Conservation (phyloP, 2,329 filamentous ascomycete species). For the Trichoderma brevicompactum region DNA sequence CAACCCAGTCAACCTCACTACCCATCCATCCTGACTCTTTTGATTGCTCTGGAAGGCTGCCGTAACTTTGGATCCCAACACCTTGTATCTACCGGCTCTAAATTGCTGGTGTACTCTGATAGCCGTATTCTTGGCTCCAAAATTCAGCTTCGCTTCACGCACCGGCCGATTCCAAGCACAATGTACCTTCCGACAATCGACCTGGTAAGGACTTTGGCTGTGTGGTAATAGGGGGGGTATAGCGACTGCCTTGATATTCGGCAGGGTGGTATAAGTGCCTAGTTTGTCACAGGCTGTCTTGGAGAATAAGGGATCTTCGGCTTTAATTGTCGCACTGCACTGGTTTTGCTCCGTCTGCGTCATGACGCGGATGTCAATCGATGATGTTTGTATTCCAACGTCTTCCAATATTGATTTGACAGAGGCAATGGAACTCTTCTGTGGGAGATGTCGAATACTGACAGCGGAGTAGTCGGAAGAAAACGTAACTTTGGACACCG, state of each 20-base stretch:
- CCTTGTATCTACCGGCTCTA: neutral
- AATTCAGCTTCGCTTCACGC: conserved; percentile 39
- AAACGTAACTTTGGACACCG: conserved; percentile 37
- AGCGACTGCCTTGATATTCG: neutral
- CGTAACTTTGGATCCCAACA: neutral
- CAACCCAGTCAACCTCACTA: conserved; percentile 1
- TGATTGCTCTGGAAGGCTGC: neutral
- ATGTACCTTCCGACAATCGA: conserved; percentile 43
- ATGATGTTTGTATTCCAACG: neutral
- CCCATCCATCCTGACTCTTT: neutral
- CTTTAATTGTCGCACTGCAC: conserved; percentile 5
- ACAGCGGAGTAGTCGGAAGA: conserved; percentile 45
- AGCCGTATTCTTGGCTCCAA: conserved; percentile 30
- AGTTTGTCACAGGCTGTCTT: conserved; percentile 12
- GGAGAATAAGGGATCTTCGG: conserved; percentile 13
- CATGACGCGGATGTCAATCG: neutral
- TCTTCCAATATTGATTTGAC: neutral
- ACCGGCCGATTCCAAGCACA: conserved; percentile 45
- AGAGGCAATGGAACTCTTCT: conserved; percentile 27
- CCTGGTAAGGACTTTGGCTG: conserved; percentile 37
- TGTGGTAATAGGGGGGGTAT: conserved; percentile 32
- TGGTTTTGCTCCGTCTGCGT: neutral
- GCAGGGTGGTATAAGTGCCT: neutral
- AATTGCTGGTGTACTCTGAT: neutral
- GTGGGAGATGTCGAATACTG: conserved; percentile 40